Base-by-base conservation (phyloP, 2,329 filamentous ascomycete species). In the Coniochaeta prunicola region DNA sequence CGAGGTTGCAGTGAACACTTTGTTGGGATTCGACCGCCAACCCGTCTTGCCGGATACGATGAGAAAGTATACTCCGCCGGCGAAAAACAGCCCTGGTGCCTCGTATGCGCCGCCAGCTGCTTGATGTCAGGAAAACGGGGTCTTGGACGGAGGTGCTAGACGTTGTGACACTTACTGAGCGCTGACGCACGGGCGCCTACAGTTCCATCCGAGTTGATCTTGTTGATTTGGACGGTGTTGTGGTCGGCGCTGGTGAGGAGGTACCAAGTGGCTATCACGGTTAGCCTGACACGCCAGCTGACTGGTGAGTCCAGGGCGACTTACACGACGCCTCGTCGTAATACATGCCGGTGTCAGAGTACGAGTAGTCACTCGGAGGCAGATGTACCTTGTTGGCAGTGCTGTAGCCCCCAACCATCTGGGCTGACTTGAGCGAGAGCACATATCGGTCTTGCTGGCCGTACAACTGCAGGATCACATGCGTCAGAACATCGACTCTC, bases 321-420 rank as follows among this genome's bases (percentile, higher is more conserved):
- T 61, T 53, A 66, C 66, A 50, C 6, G 62, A 58, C 56, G 60
- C 64, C 21, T 71, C 67, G 58, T 76, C 74, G 13, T 65, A 60
- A 58, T 74, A 76, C 70, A 76, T 75, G 9, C 73, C 74, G 7
- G 72, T 74, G 56, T 75, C 73, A 1, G 70, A 73, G 58, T 75
- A 75, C 1, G 69, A 68, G 62, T 74, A 75, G 45, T 65, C 64
- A 56, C 67, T 69, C 15, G 73, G 73, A 4, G 73, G 74, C 1
- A 76, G 65, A 26, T 69, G 63, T 1, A 73, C 70, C 57, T 73
- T 73, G 10, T 66, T 64, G 2, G 66, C 65, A 36, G 70, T 64
- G 7, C 57, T 59, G 45, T 75, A 75, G 4, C 67, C 68, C 0
- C 70, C 69, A 24, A 66, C 61, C 56, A 72, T 67, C 8, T 67